These are phyloP conservation scores for Neonectria punicea DNA, from an alignment of 2,329 filamentous ascomycete species.

Conservation along the genomic window DNA sequence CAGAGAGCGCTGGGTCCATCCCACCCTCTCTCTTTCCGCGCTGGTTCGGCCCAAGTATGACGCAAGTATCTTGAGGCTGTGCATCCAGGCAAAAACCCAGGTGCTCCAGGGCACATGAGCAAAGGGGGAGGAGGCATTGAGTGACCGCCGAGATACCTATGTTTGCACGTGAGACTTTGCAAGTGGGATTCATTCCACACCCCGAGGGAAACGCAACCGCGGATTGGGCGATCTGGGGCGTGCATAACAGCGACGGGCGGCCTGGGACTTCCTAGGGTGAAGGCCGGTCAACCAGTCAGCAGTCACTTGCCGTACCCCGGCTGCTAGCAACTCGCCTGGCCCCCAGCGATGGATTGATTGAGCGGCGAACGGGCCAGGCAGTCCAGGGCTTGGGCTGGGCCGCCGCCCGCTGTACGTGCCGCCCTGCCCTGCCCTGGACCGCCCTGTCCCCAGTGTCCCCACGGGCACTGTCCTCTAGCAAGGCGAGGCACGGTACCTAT, in stretches of 20 bases:
- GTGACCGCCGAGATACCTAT: conserved; percentile 21
- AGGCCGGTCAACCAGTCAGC: conserved; percentile 2
- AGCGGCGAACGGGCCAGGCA: neutral
- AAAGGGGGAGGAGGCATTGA: neutral
- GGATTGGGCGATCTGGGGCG: conserved; percentile 24
- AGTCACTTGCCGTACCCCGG: conserved; percentile 14
- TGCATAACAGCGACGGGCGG: conserved; percentile 21
- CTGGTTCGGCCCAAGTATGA: neutral
- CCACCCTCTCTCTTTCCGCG: conserved; percentile 7
- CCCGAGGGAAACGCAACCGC: conserved; percentile 5
- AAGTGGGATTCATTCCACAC: conserved; percentile 25
- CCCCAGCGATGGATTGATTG: neutral
- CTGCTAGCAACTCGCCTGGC: neutral
- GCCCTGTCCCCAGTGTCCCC: neutral
- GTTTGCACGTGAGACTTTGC: conserved; percentile 25
- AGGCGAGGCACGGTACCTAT: conserved; percentile 14
- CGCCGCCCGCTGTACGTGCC: neutral
- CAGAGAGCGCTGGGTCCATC: conserved; percentile 6
- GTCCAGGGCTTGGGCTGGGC: neutral
- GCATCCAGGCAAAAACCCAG: neutral
- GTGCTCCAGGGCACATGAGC: neutral
- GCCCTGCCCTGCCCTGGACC: conserved; percentile 11
- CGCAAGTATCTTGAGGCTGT: conserved; percentile 10
- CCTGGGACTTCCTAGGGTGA: conserved; percentile 6
- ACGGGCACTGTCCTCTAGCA: neutral